Percentiles rank a stretch among this genome's conserved stretches.
Conservation (phyloP, 1,284 basidiomycete species). For the Heterobasidion parviporum region DNA sequence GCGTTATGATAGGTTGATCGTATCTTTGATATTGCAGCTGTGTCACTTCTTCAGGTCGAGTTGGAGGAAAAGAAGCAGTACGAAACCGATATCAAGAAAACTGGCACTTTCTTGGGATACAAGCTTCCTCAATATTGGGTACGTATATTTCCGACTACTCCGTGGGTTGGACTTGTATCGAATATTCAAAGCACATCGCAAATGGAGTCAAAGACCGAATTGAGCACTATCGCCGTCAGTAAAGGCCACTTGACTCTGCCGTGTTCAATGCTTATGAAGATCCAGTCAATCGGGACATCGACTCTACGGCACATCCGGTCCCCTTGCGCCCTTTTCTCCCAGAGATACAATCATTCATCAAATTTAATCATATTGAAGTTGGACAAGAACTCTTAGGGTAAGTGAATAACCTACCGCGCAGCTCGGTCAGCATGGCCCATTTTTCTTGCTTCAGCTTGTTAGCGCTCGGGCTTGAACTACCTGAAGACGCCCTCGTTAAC, state of each 20-base stretch:
- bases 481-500: constrained; percentile 26
- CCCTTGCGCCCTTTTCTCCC: constrained; percentile 30
- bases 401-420: background rate
- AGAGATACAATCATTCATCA: constrained; percentile 28
- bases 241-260: background rate
- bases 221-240: constrained; percentile 48
- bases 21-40: constrained; percentile 55
- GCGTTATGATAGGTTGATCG: constrained; percentile 26
- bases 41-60: constrained; percentile 44
- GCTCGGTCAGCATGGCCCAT: too few relatives aligned
- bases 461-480: constrained; percentile 20
- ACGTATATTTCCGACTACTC: background rate
- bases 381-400: constrained; percentile 19
- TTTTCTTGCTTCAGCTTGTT: constrained; percentile 13
- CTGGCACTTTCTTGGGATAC: constrained; percentile 52
- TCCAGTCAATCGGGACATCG: constrained; percentile 16
- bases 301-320: constrained; percentile 23
- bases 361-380: constrained; percentile 23
- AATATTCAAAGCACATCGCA: constrained; percentile 35
- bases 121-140: constrained; percentile 52
- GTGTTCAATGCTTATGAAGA: background rate
- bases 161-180: background rate
- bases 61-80: constrained; percentile 52
- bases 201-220: constrained; percentile 52
- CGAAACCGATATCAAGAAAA: constrained; percentile 36